Evolutionary conservation across 129 eudicot genomes (phyloP).

Genomic region (Centella asiatica): DNA sequence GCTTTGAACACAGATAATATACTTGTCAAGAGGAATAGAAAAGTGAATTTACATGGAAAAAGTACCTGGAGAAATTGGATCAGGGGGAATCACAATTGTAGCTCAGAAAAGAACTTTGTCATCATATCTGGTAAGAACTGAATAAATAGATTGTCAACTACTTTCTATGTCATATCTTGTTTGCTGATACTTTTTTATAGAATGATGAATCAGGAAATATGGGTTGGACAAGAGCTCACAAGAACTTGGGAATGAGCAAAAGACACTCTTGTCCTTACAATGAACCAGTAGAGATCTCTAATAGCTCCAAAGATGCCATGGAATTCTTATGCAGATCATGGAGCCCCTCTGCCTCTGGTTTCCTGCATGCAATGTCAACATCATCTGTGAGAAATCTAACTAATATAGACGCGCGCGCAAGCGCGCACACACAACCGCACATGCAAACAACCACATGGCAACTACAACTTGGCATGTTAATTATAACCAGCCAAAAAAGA

Average conservation of each 20-base stretch:
- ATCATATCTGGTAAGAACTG: conserved; percentile 1
- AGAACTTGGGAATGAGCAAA: not conserved
- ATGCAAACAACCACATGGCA: too few species aligned
- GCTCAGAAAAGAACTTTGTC: not conserved
- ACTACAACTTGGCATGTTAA: too few species aligned
- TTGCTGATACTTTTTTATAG: not conserved
- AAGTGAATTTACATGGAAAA: conserved; percentile 11
- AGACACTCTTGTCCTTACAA: conserved; percentile 1
- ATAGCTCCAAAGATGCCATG: conserved; percentile 24
- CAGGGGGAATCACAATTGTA: too few species aligned
- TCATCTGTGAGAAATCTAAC: conserved; percentile 28
- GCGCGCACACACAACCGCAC: too few species aligned
- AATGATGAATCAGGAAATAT: not conserved
- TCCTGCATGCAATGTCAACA: conserved; percentile 19
- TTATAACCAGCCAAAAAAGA: too few species aligned
- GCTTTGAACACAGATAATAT: not conserved
- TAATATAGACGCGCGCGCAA: too few species aligned
- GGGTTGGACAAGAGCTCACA: conserved; percentile 8
- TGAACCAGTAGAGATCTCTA: conserved; percentile 10
- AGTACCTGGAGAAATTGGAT: conserved; percentile 1
- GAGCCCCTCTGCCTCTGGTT: conserved; percentile 34
- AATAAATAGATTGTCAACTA: not conserved
- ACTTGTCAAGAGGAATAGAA: not conserved
- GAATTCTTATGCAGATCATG: conserved; percentile 32
- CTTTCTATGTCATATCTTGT: not conserved